These are phyloP conservation scores for Umbelopsis vinacea DNA, from an alignment of 192 early-diverging fungal genomes.

Conservation along the genomic window DNA sequence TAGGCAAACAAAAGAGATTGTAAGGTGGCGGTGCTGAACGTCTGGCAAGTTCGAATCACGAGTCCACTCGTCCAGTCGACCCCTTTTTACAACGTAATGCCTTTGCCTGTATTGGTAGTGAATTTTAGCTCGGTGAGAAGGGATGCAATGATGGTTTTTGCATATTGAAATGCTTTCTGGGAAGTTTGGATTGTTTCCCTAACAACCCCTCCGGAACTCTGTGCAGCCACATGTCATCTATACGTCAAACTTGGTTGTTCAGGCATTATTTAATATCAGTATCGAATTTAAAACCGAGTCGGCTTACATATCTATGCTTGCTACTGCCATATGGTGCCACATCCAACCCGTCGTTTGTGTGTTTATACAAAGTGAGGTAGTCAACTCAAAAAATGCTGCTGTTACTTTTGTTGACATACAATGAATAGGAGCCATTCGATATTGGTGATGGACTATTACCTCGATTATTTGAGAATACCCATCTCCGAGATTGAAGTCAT, in stretches of 20 bases:
- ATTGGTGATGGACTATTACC: background rate
- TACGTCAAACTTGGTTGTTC: background rate
- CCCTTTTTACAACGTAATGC: conserved; percentile 32
- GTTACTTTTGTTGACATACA: background rate
- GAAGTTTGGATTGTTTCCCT: conserved; percentile 38
- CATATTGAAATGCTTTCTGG: conserved; percentile 27
- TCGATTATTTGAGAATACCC: conserved; percentile 9
- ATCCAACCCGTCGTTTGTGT: background rate
- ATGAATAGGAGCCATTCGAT: background rate
- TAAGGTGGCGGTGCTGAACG: conserved; percentile 31
- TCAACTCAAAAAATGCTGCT: conserved; percentile 1
- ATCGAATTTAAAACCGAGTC: background rate
- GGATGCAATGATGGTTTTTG: conserved; percentile 31
- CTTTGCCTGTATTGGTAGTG: conserved; percentile 22
- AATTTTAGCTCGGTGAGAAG: conserved; percentile 36
- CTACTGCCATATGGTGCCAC: conserved; percentile 7
- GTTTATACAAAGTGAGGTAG: background rate
- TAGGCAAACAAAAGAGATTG: conserved; percentile 32
- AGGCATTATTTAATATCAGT: no score
- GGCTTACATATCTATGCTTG: background rate
- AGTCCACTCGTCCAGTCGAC: conserved; percentile 43
- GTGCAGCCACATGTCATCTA: conserved; percentile 29
- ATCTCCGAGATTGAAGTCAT: background rate
- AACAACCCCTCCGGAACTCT: conserved; percentile 39
- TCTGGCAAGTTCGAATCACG: conserved; percentile 42